A percentile compares a stretch with the other conserved stretches of the same genome.
Evolutionary conservation across 257 asterid genomes (phyloP).

Genomic region (Nicotiana attenuata): DNA sequence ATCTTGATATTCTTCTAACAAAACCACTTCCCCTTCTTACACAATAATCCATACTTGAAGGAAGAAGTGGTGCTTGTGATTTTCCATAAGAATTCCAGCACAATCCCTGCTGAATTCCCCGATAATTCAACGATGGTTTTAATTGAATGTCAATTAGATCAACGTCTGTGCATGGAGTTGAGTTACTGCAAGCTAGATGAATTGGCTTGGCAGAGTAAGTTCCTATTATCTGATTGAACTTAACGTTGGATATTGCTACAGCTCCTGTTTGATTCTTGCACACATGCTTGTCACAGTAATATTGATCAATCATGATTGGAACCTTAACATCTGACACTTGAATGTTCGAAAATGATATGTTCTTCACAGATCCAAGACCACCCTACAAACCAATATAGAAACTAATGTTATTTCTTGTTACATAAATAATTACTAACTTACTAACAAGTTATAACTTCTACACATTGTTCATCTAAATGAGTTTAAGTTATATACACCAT

Average conservation of each 20-base stretch:
- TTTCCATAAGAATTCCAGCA: conserved; percentile 73
- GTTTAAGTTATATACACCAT: too few species aligned
- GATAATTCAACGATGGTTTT: conserved; percentile 23
- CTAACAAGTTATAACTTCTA: too few species aligned
- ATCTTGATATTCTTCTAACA: conserved; percentile 48
- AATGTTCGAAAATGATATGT: conserved; percentile 57
- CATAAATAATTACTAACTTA: too few species aligned
- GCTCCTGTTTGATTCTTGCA: conserved; percentile 76
- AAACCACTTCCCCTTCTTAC: conserved; percentile 49
- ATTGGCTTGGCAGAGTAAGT: conserved; percentile 59
- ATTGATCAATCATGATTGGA: conserved; percentile 75
- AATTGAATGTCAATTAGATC: conserved; percentile 40
- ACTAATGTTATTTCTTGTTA: neutral
- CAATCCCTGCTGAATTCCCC: conserved; percentile 29
- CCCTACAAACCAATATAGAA: conserved; percentile 33
- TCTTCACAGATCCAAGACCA: conserved; percentile 61
- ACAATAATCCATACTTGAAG: conserved; percentile 58
- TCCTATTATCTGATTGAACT: conserved; percentile 50
- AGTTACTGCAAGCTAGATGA: conserved; percentile 68
- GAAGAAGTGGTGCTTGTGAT: conserved; percentile 49
- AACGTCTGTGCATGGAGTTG: conserved; percentile 59
- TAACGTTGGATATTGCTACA: conserved; percentile 58
- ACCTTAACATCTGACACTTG: conserved; percentile 50
- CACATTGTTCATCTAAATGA: too few species aligned
- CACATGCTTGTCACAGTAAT: conserved; percentile 54